Base-by-base conservation (phyloP, 371 early-diverging fungal genomes). In the Mortierella sp. region DNA sequence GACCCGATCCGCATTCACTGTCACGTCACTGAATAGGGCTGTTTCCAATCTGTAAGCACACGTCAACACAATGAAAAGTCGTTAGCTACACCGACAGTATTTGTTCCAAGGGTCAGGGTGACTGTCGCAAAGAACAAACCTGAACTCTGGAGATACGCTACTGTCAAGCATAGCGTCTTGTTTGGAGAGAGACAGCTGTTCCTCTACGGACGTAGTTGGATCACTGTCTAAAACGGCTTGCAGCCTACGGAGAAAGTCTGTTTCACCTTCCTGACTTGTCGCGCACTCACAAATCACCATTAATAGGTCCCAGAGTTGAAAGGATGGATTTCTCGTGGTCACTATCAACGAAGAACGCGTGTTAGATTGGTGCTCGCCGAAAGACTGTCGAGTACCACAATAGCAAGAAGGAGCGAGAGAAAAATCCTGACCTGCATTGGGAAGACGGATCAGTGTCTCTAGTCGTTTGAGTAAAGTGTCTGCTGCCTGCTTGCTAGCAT, bases 271-370 rank as follows among this genome's bases (percentile, higher is more conserved):
- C 0, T 27, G 26, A 2, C 21, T 21, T 24, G 14, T 21, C 15
- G 49, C 4, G 23, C 46, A 54, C 19, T 63, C 63, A 11, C 55
- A 47, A 15, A 62, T 34, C 9, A 61, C 31, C 0, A 69, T 9
- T 5, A 64, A 51, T 1, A 69, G 17, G 12, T 69, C 69, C 70
- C 64, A 76, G 3, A 69, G 56, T 12, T 69, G 60, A 24, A 39
- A 51, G 0, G 64, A 24, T 5, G 76, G 76, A 31, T 76, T 76
- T 32, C 54, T 59, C 0, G 37, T 30, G 12, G 64, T 17, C 7
- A 52, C 76, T 76, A 27, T n/a, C n/a, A 28, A 42, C 17, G 21
- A 43, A 43, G 43, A 15, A 17, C n/a, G n/a, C n/a, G n/a, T n/a
- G n/a, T n/a, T n/a, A n/a, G n/a, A n/a, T n/a, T n/a, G n/a, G n/a